Percentiles rank a stretch among this genome's conserved stretches.
These are phyloP conservation scores for Isabelozyma rhagii DNA, from an alignment of 805 yeast genomes.

Conservation along the genomic window DNA sequence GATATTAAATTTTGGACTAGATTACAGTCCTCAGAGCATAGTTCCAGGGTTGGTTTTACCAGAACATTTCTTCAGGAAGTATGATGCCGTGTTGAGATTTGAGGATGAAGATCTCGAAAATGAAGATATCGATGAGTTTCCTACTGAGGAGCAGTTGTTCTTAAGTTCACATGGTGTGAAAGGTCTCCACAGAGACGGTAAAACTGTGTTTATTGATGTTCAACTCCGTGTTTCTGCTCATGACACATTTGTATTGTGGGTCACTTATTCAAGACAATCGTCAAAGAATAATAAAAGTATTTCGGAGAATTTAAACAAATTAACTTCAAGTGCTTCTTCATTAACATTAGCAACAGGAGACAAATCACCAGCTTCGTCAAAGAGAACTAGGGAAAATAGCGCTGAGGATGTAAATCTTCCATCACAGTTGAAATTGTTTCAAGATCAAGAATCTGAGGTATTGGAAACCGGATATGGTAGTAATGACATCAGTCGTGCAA, in stretches of 20 bases:
- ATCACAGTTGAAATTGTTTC: constrained; percentile 52
- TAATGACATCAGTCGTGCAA: constrained; percentile 28
- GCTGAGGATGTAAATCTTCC: constrained; percentile 35
- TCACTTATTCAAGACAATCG: constrained; percentile 67
- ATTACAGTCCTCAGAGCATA: constrained; percentile 16
- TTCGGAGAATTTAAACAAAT: constrained; percentile 21
- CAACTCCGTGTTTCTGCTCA: constrained; percentile 68
- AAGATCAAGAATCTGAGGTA: constrained; percentile 32
- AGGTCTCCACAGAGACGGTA: constrained; percentile 72
- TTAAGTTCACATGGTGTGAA: constrained; percentile 62
- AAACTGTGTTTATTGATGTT: constrained; percentile 62
- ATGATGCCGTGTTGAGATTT: constrained; percentile 42
- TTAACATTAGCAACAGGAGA: constrained; percentile 3
- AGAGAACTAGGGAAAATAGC: constrained; percentile 1
- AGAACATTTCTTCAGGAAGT: constrained; percentile 83
- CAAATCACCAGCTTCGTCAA: neutral
- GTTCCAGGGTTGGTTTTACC: constrained; percentile 78
- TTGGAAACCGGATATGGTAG: constrained; percentile 25
- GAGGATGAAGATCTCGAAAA: constrained; percentile 15
- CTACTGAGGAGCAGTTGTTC: constrained; percentile 45
- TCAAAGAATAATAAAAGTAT: constrained; percentile 11
- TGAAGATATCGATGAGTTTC: constrained; percentile 22
- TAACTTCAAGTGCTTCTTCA: constrained; percentile 16
- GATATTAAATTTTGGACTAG: constrained; percentile 40
- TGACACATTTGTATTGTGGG: constrained; percentile 70